Base-by-base conservation (phyloP, 371 early-diverging fungal species). In the Mucor indicus region DNA sequence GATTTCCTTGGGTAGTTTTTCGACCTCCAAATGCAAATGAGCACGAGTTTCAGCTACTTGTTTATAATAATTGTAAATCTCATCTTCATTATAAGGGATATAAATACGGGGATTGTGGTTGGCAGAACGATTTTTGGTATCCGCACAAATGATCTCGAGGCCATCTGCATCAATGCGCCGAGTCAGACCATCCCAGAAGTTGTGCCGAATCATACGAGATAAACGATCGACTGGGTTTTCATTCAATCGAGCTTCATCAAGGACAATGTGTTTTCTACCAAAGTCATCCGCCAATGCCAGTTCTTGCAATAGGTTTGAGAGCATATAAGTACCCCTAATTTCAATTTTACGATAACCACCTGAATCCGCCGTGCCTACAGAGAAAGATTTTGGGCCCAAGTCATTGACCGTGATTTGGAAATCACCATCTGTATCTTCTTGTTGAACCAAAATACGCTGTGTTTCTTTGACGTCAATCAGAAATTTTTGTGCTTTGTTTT, bases 351-450 rank as follows among this genome's bases (percentile, higher is more conserved):
- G 72, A 75, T 80, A 87, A 9, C 95, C 95, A 37, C 78, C 84
- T 16, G 87, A 86, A 55, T 82, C 84, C 3, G 88, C 87, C 0
- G 93, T 91, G 5, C 89, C 90, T 11, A 96, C 77, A 7, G 73
- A 65, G 50, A 96, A 78, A 7, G 82, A 69, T 59, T 95, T 96
- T 13, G 96, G 96, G 0, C 96, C 96, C 3, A 68, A 44, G 62
- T 96, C 96, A 38, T 85, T 79, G 35, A 96, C 75, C 0, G 95
- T 96, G 52, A 96, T 93, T 60, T 94, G 95, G 54, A 73, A 85
- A 55, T 96, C 90, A 11, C 90, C 90, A 67, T 94, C 88, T 0
- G 93, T 91, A 65, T 96, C 96, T 59, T 96, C 95, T 58, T 96
- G 95, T 45, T 68, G 81, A 25, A 95, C 72, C n/a, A 95, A 73